These are phyloP conservation scores for Beauveria caledonica DNA, from an alignment of 2,329 filamentous ascomycete species.

Conservation along the genomic window DNA sequence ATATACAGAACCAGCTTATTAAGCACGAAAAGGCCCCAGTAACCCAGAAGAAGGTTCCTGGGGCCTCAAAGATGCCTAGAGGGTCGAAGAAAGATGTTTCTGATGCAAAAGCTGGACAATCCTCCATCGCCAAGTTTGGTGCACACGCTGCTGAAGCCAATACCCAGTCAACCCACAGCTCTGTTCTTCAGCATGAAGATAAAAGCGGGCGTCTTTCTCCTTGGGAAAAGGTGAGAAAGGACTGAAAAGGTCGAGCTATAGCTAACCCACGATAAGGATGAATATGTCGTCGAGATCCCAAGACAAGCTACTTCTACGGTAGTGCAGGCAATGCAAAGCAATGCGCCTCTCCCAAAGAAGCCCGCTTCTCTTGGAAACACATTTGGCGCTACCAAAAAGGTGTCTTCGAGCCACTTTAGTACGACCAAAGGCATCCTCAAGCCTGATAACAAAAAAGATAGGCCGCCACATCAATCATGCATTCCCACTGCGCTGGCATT, in stretches of 20 bases:
- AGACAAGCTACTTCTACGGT: neutral
- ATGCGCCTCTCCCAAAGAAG: neutral
- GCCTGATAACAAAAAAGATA: neutral
- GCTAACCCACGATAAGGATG: neutral
- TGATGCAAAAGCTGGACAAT: neutral
- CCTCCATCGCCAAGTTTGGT: neutral
- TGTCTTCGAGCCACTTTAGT: neutral
- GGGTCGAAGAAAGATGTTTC: neutral
- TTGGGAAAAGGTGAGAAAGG: slow-evolving; percentile 18
- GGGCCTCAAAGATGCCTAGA: neutral
- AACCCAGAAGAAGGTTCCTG: neutral
- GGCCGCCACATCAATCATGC: neutral
- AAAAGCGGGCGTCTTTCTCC: slow-evolving; percentile 19
- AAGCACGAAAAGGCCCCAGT: neutral
- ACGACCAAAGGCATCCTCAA: neutral
- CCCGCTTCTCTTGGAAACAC: neutral
- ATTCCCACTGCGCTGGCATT: neutral
- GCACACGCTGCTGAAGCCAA: neutral
- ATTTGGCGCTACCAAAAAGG: neutral
- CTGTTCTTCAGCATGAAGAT: neutral
- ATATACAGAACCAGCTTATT: neutral
- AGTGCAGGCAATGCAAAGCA: neutral
- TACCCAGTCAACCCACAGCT: neutral
- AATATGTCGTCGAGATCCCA: neutral
- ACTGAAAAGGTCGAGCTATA: neutral